These are phyloP conservation scores for Hygrocybe punicea DNA, from an alignment of 768 basidiomycete genomes.

Conservation along the genomic window DNA sequence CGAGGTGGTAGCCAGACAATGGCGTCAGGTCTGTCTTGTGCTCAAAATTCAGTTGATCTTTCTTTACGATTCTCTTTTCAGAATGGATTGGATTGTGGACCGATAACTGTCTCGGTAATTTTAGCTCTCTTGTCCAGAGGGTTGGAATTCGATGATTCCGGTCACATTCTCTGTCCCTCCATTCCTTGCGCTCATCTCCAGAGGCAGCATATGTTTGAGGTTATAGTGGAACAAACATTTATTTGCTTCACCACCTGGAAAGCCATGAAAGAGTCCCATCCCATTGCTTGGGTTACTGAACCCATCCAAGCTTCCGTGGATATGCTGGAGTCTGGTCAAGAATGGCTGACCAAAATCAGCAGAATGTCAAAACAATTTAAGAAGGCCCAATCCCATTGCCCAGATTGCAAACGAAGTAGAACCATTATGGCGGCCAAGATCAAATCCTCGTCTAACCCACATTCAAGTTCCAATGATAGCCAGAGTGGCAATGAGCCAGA, in stretches of 20 bases:
- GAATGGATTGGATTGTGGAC: not conserved
- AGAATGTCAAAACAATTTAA: no score
- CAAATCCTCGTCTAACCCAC: no score
- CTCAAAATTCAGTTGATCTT: not conserved
- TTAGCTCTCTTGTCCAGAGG: not conserved
- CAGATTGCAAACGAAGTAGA: no score
- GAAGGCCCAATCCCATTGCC: no score
- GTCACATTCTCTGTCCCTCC: not conserved
- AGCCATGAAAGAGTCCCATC: not conserved
- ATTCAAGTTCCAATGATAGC: no score
- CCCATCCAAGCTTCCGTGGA: no score
- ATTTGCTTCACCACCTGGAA: not conserved
- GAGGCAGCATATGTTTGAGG: not conserved
- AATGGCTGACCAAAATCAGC: no score
- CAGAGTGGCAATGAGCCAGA: no score
- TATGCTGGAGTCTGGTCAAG: no score
- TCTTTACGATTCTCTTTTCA: not conserved
- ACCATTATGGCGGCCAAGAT: no score
- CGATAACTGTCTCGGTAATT: not conserved
- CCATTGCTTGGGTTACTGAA: no score
- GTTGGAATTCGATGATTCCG: not conserved
- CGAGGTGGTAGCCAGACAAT: not conserved
- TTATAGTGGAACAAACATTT: not conserved
- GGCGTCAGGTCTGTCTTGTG: not conserved
- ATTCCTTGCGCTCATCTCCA: not conserved